Evolutionary conservation across 768 basidiomycete species (phyloP), one percentile per base, ranked within the genome.

Genomic region (Coprinopsis strossmayeri): DNA sequence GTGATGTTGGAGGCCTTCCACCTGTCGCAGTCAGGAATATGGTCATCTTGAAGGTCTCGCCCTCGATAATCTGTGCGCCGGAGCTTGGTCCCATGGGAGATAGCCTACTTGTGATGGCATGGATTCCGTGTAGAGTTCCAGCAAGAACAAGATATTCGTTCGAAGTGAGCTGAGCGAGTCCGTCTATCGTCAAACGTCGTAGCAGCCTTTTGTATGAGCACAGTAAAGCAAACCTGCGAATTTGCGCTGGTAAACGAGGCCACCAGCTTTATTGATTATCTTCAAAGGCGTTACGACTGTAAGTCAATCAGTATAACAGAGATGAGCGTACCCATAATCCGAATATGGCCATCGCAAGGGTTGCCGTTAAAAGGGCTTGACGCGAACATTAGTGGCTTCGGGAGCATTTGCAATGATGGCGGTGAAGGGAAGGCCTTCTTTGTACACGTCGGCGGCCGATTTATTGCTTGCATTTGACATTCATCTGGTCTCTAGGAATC

Each of bases 261-360:
- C 96, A 23, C 96, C 96, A 12, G 96, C 96, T 72, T 98, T 98
- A 67, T 97, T 98, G 60, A 98, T 95, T 49, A 97, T 81, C 89
- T 92, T 63, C 50, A 64, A 53, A 39, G 42, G 18, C 26, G 37
- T 39, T 51, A 45, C 32, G 48, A 57, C 48, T 32, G 24, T 17
- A 3, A 15, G 23, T 7, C 30, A 23, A 15, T n/a, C 15, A 5
- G n/a, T 10, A 7, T 23, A 9, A 32, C 40, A 45, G 13, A 27
- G n/a, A 61, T 38, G 28, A 26, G 39, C 72, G 45, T 69, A 87
- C 89, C 89, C 90, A 91, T 45, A 91, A 79, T 58, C 84, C 79
- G 60, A 77, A 88, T 62, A 91, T 79, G 50, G 84, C 75, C 89
- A 91, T 91, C 7, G 42, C 38, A 28, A n/a, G n/a, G 44, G 24